Evolutionary conservation across 1,284 basidiomycete species (phyloP).

Genomic region (Mycena citricolor): DNA sequence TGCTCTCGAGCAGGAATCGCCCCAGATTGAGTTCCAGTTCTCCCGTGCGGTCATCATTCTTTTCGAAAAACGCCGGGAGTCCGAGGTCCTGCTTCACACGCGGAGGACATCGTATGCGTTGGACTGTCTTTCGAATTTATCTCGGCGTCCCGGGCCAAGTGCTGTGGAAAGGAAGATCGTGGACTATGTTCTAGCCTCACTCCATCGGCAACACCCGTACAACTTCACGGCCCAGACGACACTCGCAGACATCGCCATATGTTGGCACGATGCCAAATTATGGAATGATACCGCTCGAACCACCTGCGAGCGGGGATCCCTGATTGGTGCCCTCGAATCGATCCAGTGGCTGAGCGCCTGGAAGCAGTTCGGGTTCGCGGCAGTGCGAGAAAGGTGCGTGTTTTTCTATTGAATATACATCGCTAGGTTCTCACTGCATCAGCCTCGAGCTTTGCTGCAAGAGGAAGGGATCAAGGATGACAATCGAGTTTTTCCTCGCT

Average conservation of each 20-base stretch:
- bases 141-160: constrained; percentile 13
- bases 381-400: constrained; percentile 14
- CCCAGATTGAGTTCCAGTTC: constrained; percentile 21
- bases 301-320: constrained; percentile 16
- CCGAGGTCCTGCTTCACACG: constrained; percentile 20
- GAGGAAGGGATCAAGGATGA: constrained; percentile 18
- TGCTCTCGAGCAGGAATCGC: constrained; percentile 15
- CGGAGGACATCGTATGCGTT: constrained; percentile 17
- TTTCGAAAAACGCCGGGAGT: constrained; percentile 15
- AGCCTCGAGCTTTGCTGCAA: constrained; percentile 17
- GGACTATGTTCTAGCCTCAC: constrained; percentile 17
- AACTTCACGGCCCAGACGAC: constrained; percentile 18
- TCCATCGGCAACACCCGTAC: constrained; percentile 21
- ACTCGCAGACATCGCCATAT: constrained; percentile 20
- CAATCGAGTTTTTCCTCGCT: constrained; percentile 16
- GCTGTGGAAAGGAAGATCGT: constrained; percentile 20
- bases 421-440: neutral
- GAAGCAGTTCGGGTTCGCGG: constrained; percentile 16
- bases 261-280: constrained; percentile 18
- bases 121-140: constrained; percentile 15
- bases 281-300: constrained; percentile 19
- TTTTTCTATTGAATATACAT: neutral
- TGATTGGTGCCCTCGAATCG: constrained; percentile 10
- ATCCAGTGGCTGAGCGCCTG: constrained; percentile 19
- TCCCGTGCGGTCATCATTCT: constrained; percentile 18